Conservation (phyloP, 2,329 filamentous ascomycete species). For the Fulvia fulva region DNA sequence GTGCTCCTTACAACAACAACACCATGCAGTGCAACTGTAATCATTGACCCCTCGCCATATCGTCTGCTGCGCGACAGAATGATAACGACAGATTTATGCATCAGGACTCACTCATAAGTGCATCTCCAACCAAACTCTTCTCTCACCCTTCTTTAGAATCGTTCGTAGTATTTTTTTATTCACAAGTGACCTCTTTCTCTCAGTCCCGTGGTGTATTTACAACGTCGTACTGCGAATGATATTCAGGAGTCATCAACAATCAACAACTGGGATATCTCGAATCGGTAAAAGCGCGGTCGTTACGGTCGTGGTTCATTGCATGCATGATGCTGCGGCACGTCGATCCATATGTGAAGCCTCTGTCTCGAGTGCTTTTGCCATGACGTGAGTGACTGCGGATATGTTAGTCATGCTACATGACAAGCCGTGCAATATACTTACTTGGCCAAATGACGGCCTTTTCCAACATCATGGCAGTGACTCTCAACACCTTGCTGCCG, state of each 20-base stretch:
- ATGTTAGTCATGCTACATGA: constrained; percentile 25
- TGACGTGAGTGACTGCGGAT: constrained; percentile 60
- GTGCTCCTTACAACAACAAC: not conserved
- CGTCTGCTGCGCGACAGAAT: not conserved
- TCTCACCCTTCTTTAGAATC: not conserved
- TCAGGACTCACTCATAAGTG: not conserved
- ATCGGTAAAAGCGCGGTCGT: constrained; percentile 2
- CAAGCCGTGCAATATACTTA: constrained; percentile 44
- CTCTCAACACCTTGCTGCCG: constrained; percentile 76
- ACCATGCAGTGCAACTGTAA: not conserved
- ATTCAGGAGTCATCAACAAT: constrained; percentile 4
- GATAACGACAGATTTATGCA: constrained; percentile 5
- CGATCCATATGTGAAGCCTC: constrained; percentile 62
- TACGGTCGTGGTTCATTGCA: not conserved
- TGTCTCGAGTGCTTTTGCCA: constrained; percentile 62
- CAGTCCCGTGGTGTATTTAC: not conserved
- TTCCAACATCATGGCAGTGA: constrained; percentile 82
- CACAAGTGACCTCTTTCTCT: not conserved
- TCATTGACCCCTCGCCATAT: not conserved
- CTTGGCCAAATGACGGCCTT: constrained; percentile 90
- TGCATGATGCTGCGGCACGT: constrained; percentile 50
- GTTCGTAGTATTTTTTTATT: not conserved
- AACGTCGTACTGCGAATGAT: not conserved
- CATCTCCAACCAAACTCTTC: not conserved
- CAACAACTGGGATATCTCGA: constrained; percentile 3